phyloP scores from a whole-genome alignment of 768 basidiomycete species.

The Leccinum barrowsii region DNA sequence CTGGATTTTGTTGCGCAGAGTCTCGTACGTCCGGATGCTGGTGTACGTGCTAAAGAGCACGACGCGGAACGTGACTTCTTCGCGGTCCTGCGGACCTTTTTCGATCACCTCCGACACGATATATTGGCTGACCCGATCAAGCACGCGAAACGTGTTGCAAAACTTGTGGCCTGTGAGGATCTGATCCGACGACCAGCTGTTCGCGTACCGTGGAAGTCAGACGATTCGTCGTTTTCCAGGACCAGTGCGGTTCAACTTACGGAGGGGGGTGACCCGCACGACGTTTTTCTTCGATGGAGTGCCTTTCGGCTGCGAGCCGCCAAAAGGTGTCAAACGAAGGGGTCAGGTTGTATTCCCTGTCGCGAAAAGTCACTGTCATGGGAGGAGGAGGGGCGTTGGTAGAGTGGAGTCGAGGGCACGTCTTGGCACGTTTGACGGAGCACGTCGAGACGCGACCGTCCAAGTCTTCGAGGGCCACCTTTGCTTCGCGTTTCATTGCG shows the following conservation, averaged over 20 bases:
- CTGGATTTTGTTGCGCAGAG: slow-evolving; percentile 49
- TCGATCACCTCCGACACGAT: slow-evolving; percentile 67
- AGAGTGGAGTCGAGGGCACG: slow-evolving; percentile 16
- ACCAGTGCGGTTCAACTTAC: slow-evolving; percentile 38
- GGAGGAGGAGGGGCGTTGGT: slow-evolving; percentile 17
- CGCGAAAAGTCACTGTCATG: slow-evolving; percentile 33
- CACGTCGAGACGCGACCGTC: slow-evolving; percentile 9
- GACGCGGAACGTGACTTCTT: slow-evolving; percentile 70
- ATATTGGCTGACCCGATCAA: slow-evolving; percentile 69
- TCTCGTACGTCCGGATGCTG: slow-evolving; percentile 68
- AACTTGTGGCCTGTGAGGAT: slow-evolving; percentile 56
- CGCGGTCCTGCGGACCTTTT: slow-evolving; percentile 55
- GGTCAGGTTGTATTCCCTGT: slow-evolving; percentile 41
- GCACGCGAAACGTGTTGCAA: slow-evolving; percentile 73
- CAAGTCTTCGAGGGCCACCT: slow-evolving; percentile 2
- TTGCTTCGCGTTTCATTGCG: slow-evolving; percentile 22
- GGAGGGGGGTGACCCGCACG: slow-evolving; percentile 46
- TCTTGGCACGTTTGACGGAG: slow-evolving; percentile 25
- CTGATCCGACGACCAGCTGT: slow-evolving; percentile 66
- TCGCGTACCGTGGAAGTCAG: slow-evolving; percentile 10
- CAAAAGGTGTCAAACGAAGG: slow-evolving; percentile 61
- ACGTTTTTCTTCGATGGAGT: slow-evolving; percentile 53
- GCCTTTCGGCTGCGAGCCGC: slow-evolving; percentile 54
- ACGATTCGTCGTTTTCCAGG: not conserved
- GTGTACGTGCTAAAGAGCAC: slow-evolving; percentile 71